Evolutionary conservation across 2,329 filamentous ascomycete species (phyloP).

Genomic region (Karstenula rhodostoma): DNA sequence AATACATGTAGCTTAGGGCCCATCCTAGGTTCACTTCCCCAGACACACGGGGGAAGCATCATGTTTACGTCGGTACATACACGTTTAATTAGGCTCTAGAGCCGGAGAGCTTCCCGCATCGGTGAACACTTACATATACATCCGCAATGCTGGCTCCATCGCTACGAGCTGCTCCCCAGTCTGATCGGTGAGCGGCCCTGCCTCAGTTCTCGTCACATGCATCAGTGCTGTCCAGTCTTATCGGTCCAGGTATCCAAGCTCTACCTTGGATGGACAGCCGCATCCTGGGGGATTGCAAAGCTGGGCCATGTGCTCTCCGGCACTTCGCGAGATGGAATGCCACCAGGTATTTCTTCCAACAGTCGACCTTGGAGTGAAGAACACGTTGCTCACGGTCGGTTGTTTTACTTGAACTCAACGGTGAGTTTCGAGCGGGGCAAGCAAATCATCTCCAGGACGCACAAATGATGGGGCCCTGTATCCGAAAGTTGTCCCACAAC

Average conservation of each 20-base stretch:
- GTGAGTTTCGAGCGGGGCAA: not conserved
- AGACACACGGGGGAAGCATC: not conserved
- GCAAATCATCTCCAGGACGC: not conserved
- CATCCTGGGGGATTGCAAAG: not conserved
- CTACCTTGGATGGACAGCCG: not conserved
- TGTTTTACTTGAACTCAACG: not conserved
- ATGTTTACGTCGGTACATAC: not conserved
- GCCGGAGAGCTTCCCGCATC: slow-evolving; percentile 23
- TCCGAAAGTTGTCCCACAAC: not conserved
- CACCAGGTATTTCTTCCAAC: not conserved
- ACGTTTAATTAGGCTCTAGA: not conserved
- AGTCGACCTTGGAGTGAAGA: not conserved
- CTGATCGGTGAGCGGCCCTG: slow-evolving; percentile 18
- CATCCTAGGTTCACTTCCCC: not conserved
- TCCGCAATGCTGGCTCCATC: slow-evolving; percentile 10
- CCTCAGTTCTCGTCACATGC: slow-evolving; percentile 13
- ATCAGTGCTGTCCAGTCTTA: slow-evolving; percentile 3
- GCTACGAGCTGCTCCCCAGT: not conserved
- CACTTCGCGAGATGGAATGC: not conserved
- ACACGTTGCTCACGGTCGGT: not conserved
- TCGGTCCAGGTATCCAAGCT: slow-evolving; percentile 2
- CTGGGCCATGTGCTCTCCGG: not conserved
- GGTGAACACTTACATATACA: slow-evolving; percentile 22
- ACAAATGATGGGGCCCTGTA: not conserved
- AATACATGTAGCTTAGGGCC: not conserved